Evolutionary conservation across 192 early-diverging fungal genomes (phyloP).

Genomic region (Umbelopsis ramanniana): DNA sequence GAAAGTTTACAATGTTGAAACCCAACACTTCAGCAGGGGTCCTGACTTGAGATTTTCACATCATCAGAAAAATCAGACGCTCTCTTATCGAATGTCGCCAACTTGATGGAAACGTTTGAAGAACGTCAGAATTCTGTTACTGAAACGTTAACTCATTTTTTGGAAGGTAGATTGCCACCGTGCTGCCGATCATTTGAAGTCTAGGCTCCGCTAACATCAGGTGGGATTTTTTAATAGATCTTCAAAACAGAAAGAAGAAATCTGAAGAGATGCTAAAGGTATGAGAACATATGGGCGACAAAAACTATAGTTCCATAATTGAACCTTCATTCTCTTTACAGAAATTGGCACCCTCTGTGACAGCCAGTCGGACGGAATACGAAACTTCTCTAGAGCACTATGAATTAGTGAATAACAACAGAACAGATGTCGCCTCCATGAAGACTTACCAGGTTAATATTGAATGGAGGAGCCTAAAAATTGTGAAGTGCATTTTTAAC

Average conservation of each 20-base stretch:
- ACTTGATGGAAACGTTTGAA: not conserved
- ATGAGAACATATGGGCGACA: not conserved
- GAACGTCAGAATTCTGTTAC: not conserved
- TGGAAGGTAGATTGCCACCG: not conserved
- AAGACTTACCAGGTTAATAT: constrained; percentile 5
- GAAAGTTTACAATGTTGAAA: not conserved
- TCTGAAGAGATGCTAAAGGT: constrained; percentile 1
- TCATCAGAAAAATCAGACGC: not conserved
- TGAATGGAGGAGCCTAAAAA: not conserved
- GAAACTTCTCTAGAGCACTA: not conserved
- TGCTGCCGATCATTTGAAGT: not conserved
- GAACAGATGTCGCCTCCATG: constrained; percentile 1
- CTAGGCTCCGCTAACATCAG: not conserved
- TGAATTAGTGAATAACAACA: not conserved
- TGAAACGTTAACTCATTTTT: not conserved
- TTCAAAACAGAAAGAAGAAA: constrained; percentile 7
- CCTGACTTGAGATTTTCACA: not conserved
- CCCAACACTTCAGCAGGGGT: too few species aligned
- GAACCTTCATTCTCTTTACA: not conserved
- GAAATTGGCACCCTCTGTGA: not conserved
- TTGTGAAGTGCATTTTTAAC: not conserved
- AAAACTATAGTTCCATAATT: not conserved
- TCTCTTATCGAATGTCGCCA: not conserved
- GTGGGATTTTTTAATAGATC: not conserved
- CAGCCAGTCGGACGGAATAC: not conserved